A percentile compares a stretch with the other conserved stretches of the same genome.
phyloP scores from a whole-genome alignment of 2,329 filamentous ascomycete genomes.

The Monilinia vaccinii-corymbosi region DNA sequence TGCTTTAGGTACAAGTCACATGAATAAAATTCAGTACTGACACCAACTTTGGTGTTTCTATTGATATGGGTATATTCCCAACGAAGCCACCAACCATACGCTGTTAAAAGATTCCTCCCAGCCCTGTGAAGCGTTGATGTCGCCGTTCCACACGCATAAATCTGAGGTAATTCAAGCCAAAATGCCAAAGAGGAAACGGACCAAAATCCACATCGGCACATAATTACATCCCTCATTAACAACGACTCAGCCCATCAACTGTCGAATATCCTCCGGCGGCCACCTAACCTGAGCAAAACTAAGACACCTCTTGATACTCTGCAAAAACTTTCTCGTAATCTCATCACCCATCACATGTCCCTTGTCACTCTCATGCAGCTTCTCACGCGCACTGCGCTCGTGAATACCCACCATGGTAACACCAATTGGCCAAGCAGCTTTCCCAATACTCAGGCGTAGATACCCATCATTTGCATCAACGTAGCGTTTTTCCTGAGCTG shows the following conservation, averaged over 20 bases:
- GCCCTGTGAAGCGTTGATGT: neutral
- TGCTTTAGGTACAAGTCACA: neutral
- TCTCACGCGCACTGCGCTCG: conserved; percentile 90
- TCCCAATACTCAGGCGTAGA: conserved; percentile 83
- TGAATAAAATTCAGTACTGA: neutral
- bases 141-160: neutral
- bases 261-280: conserved; percentile 85
- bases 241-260: conserved; percentile 67
- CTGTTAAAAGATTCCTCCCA: too few relatives aligned
- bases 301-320: conserved; percentile 94
- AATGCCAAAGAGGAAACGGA: too few relatives aligned
- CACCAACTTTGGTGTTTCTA: neutral
- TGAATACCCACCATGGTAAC: conserved; percentile 99
- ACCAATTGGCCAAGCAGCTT: conserved; percentile 97
- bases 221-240: neutral
- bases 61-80: neutral
- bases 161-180: neutral
- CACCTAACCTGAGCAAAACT: conserved; percentile 96
- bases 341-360: conserved; percentile 98
- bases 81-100: neutral
- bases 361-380: conserved; percentile 78
- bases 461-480: conserved; percentile 97
- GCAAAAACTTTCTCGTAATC: conserved; percentile 86
- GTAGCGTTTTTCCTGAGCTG: conserved; percentile 83
- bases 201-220: neutral